Percentiles rank a stretch among this genome's conserved stretches.
Conservation (phyloP, 306 rosid species). For the Begonia masoniana region DNA sequence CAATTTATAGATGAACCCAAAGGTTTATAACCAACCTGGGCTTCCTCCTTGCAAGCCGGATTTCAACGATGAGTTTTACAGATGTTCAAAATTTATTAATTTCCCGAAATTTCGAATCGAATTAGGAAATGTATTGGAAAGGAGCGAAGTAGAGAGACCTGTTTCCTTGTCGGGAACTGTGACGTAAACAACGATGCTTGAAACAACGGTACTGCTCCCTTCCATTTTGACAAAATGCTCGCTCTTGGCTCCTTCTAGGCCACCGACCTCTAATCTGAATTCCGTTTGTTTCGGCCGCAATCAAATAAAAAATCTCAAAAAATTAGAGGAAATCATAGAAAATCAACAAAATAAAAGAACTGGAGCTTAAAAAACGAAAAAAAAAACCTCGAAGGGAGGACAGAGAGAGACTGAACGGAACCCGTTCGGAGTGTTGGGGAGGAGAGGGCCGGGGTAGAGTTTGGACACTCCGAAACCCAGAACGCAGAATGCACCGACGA, state of each 20-base stretch:
- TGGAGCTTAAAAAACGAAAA: neutral
- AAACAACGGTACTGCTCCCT: slow-evolving; percentile 46
- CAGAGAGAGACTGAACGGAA: slow-evolving; percentile 34
- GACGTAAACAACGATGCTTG: slow-evolving; percentile 87
- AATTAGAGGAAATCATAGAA: neutral
- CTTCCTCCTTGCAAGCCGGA: too few species aligned
- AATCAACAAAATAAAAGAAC: neutral
- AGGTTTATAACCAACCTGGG: too few species aligned
- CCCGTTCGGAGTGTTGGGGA: slow-evolving; percentile 40
- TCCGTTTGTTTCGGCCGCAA: neutral
- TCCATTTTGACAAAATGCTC: slow-evolving; percentile 38
- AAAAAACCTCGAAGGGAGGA: slow-evolving; percentile 28
- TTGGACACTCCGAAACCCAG: slow-evolving; percentile 58
- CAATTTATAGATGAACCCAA: too few species aligned
- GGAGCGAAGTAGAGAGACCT: slow-evolving; percentile 22
- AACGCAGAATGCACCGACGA: slow-evolving; percentile 68
- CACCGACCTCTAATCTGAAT: slow-evolving; percentile 46
- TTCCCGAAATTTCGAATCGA: too few species aligned
- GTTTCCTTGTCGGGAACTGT: slow-evolving; percentile 89
- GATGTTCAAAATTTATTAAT: too few species aligned
- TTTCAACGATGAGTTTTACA: too few species aligned
- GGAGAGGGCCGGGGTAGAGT: slow-evolving; percentile 19
- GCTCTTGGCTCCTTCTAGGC: slow-evolving; percentile 19
- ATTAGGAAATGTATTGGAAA: too few species aligned
- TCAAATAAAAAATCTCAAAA: neutral